Conservation (phyloP, 352 stramenopile species). For the Ophiocytium majus region DNA sequence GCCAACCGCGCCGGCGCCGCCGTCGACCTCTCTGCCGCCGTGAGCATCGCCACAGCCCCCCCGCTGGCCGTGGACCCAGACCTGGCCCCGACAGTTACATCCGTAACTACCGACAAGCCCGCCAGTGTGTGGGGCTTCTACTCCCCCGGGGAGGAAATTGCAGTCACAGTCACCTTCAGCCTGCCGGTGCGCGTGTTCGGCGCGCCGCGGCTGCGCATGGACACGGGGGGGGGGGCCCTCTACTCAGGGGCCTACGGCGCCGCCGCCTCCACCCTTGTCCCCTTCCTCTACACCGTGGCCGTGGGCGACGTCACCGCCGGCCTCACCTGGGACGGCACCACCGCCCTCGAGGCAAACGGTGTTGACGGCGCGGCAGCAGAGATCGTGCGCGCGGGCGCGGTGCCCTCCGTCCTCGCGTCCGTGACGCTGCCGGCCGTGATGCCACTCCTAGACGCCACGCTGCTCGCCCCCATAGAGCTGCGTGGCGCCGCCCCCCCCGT, state of each 20-base stretch:
- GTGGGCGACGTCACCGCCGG: constrained; percentile 30
- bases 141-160: constrained; percentile 27
- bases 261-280: neutral
- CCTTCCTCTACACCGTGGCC: constrained; percentile 26
- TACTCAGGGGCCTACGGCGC: neutral
- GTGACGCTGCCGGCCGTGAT: constrained; percentile 29
- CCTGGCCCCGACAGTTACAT: neutral
- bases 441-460: neutral
- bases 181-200: constrained; percentile 31
- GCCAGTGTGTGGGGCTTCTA: neutral
- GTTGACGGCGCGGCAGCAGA: neutral
- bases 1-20: neutral
- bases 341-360: constrained; percentile 42
- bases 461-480: neutral
- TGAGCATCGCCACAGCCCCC: neutral
- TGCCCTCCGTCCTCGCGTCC: constrained; percentile 29
- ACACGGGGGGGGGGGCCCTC: constrained; percentile 33
- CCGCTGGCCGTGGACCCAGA: neutral
- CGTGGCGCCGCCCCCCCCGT: neutral
- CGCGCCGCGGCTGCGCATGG: constrained; percentile 32
- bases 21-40: neutral
- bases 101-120: neutral
- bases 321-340: constrained; percentile 32
- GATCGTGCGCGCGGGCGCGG: constrained; percentile 31
- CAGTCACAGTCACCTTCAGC: constrained; percentile 36